Percentiles rank a stretch among this genome's conserved stretches.
These are phyloP conservation scores for Trifolium dubium DNA, from an alignment of 306 rosid genomes.

Conservation along the genomic window DNA sequence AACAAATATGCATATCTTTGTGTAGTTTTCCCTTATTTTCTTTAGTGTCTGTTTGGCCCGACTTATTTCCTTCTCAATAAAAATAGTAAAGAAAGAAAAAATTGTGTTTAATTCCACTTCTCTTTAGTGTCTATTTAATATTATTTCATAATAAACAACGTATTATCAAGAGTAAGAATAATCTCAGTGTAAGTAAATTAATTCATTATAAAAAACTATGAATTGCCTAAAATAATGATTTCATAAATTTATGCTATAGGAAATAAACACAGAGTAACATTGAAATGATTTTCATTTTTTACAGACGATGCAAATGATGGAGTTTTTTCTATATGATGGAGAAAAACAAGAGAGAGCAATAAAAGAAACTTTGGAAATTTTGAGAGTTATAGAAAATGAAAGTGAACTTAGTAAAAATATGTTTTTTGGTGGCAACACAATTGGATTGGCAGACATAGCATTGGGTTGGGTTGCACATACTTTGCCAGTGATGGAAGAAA, in stretches of 20 bases:
- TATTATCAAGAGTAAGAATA: too few relatives aligned
- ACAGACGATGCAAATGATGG: conserved; percentile 10
- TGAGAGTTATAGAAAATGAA: conserved; percentile 38
- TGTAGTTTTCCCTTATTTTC: too few relatives aligned
- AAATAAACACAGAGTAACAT: not conserved
- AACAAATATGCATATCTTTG: too few relatives aligned
- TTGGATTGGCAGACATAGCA: conserved; percentile 37
- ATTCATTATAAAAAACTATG: too few relatives aligned
- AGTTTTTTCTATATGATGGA: conserved; percentile 7
- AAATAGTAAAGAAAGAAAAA: too few relatives aligned
- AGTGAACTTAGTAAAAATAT: conserved; percentile 31
- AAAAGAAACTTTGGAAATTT: conserved; percentile 20
- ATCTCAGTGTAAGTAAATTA: too few relatives aligned
- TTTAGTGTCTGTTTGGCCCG: too few relatives aligned
- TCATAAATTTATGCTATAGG: not conserved
- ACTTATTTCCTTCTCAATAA: too few relatives aligned
- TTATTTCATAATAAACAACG: too few relatives aligned
- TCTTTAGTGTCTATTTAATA: too few relatives aligned
- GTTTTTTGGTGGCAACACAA: conserved; percentile 37
- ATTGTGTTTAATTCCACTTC: too few relatives aligned
- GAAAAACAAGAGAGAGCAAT: conserved; percentile 32
- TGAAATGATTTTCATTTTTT: not conserved
- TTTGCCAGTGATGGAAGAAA: conserved; percentile 37
- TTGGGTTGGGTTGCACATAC: conserved; percentile 43
- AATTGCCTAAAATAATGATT: not conserved